phyloP scores from a whole-genome alignment of 2,329 filamentous ascomycete genomes.

The Lachnellula occidentalis region DNA sequence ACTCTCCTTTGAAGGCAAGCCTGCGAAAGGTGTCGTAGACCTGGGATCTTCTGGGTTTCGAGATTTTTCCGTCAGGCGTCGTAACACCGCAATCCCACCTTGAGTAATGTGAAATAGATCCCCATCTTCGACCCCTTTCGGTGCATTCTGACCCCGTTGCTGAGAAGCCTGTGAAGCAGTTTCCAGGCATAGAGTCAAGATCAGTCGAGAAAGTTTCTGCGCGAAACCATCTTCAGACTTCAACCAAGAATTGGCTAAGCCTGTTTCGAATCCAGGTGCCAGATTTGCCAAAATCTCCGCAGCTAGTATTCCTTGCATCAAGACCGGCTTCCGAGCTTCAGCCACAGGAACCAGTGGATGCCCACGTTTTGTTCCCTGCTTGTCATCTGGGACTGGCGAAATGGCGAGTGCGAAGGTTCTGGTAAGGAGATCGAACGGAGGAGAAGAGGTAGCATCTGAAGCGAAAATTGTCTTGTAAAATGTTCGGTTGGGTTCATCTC shows the following conservation, averaged over 20 bases:
- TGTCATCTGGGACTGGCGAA: conserved; percentile 71
- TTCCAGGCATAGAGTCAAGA: conserved; percentile 59
- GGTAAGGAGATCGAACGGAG: conserved; percentile 75
- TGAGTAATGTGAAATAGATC: conserved; percentile 50
- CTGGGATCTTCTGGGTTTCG: conserved; percentile 48
- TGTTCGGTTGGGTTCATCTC: conserved; percentile 86
- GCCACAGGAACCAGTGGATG: conserved; percentile 57
- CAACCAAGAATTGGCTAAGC: conserved; percentile 74
- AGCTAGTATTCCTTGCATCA: conserved; percentile 88
- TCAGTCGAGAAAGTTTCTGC: conserved; percentile 69
- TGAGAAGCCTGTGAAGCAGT: conserved; percentile 50
- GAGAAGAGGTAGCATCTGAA: conserved; percentile 57
- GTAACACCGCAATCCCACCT: conserved; percentile 62
- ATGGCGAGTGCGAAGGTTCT: conserved; percentile 83
- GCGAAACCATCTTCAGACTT: conserved; percentile 79
- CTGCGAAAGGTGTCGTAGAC: conserved; percentile 50
- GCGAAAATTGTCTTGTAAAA: conserved; percentile 80
- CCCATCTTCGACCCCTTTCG: conserved; percentile 31
- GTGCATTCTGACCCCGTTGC: conserved; percentile 24
- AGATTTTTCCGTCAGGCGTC: conserved; percentile 62
- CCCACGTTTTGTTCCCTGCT: conserved; percentile 48
- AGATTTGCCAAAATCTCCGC: conserved; percentile 82
- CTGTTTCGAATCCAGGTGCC: conserved; percentile 63
- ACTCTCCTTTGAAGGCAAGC: conserved; percentile 61
- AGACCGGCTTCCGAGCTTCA: conserved; percentile 77